Evolutionary conservation across 768 basidiomycete genomes (phyloP).

Genomic region (Glaciozyma martinii): DNA sequence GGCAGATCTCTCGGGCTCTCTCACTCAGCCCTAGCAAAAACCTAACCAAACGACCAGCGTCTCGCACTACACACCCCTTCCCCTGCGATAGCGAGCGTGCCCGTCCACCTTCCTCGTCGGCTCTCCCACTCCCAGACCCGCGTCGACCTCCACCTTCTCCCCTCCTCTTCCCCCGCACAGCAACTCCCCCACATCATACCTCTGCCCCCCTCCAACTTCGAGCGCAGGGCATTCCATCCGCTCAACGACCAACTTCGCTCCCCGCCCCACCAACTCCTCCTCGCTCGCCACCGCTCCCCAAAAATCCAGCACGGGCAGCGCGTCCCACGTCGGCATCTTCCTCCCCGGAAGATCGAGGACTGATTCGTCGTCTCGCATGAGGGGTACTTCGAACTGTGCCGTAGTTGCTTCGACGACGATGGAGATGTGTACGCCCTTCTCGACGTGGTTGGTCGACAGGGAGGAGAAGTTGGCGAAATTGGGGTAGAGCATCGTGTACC

Average conservation of each 20-base stretch:
- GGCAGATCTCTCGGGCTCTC: too few species aligned
- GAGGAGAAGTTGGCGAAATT: slow-evolving; percentile 65
- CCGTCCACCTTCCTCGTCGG: too few species aligned
- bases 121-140: too few species aligned
- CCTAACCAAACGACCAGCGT: too few species aligned
- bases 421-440: slow-evolving; percentile 71
- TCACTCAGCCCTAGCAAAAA: too few species aligned
- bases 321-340: slow-evolving; percentile 48
- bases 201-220: slow-evolving; percentile 2
- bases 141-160: too few species aligned
- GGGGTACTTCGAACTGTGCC: slow-evolving; percentile 57
- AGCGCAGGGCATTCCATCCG: slow-evolving; percentile 9
- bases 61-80: too few species aligned
- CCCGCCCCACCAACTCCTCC: slow-evolving; percentile 40
- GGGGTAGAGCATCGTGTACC: slow-evolving; percentile 82
- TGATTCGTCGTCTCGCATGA: slow-evolving; percentile 46
- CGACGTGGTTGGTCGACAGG: slow-evolving; percentile 82
- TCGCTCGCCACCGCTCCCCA: slow-evolving; percentile 47
- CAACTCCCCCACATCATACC: slow-evolving; percentile 32
- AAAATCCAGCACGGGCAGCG: slow-evolving; percentile 62
- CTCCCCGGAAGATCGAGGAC: slow-evolving; percentile 57
- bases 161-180: too few species aligned
- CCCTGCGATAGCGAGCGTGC: too few species aligned
- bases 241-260: slow-evolving; percentile 28
- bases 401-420: slow-evolving; percentile 50